Evolutionary conservation across 176 grass and related monocot species (phyloP).

Genomic region (Pharus latifolius): DNA sequence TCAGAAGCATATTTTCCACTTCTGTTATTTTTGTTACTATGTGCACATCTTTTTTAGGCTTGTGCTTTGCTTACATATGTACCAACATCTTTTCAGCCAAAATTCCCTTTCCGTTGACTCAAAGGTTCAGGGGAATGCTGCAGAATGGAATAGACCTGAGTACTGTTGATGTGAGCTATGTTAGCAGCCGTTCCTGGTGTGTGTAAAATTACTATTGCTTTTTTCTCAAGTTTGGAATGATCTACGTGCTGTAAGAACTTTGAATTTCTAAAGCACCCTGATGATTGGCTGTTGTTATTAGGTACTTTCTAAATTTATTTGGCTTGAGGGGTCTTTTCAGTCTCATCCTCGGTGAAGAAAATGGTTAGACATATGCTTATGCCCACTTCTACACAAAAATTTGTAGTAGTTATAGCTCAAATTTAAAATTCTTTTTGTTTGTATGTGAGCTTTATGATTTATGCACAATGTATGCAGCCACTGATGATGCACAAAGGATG

Average conservation of each 20-base stretch:
- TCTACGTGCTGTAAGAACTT: neutral
- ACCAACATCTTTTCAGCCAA: slow-evolving; percentile 51
- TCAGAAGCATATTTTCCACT: neutral
- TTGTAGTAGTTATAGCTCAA: neutral
- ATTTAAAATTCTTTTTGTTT: neutral
- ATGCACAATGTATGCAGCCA: slow-evolving; percentile 38
- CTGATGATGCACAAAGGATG: slow-evolving; percentile 87
- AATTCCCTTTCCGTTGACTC: slow-evolving; percentile 92
- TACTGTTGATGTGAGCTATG: slow-evolving; percentile 98
- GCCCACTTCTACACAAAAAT: neutral
- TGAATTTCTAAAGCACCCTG: neutral
- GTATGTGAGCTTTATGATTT: slow-evolving; percentile 13
- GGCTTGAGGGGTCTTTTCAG: slow-evolving; percentile 97
- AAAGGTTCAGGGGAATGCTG: slow-evolving; percentile 89
- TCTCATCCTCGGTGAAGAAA: slow-evolving; percentile 97
- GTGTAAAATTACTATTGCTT: neutral
- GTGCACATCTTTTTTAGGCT: neutral
- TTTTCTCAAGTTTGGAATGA: neutral
- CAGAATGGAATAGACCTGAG: slow-evolving; percentile 98
- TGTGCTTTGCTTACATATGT: neutral
- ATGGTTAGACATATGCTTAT: slow-evolving; percentile 34
- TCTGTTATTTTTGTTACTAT: neutral
- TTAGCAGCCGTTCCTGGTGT: slow-evolving; percentile 98
- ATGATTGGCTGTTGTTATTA: slow-evolving; percentile 28
- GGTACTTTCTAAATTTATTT: slow-evolving; percentile 99